Evolutionary conservation across 257 asterid genomes (phyloP), one percentile per base, ranked within the genome.

Genomic region (Catharanthus roseus): DNA sequence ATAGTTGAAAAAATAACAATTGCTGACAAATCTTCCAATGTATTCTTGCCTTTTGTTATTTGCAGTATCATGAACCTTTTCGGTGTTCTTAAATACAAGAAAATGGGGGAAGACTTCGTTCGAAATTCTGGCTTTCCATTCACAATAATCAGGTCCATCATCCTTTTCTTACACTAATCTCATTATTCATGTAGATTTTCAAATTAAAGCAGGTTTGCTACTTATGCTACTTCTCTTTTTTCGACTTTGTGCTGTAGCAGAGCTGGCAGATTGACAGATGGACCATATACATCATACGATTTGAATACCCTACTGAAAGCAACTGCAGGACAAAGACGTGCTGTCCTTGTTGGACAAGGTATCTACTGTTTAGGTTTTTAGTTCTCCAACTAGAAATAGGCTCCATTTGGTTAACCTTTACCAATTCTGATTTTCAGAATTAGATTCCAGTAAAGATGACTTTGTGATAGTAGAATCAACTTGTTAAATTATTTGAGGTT

Each of bases 321-420:
- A 57, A 90, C 98, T 51, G 92, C 97, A 77, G 98, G 98, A n/a
- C 95, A 93, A 82, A 91, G 97, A 31, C 95, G 97, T 42, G 97
- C 98, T 68, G 96, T 93, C 74, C 67, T 90, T 69, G 74, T 93
- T 66, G 97, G 81, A 69, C 97, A 93, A 93, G 98, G 98, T 93
- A 83, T 47, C 47, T 68, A 45, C 1, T 77, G 3, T 57, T 57
- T 26, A 13, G 55, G n/a, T n/a, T n/a, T n/a, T n/a, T n/a, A n/a
- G n/a, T n/a, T n/a, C n/a, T n/a, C n/a, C n/a, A n/a, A n/a, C n/a
- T n/a, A n/a, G n/a, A n/a, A n/a, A n/a, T n/a, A n/a, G 55, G 55
- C 55, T 49, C 55, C 16, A 9, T 49, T 49, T 6, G 23, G 4
- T 6, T 23, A 49, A 49, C 23, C 55, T 49, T 45, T 49, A 49